phyloP scores from a whole-genome alignment of 2,329 filamentous ascomycete genomes.

The Curvularia sp. region DNA sequence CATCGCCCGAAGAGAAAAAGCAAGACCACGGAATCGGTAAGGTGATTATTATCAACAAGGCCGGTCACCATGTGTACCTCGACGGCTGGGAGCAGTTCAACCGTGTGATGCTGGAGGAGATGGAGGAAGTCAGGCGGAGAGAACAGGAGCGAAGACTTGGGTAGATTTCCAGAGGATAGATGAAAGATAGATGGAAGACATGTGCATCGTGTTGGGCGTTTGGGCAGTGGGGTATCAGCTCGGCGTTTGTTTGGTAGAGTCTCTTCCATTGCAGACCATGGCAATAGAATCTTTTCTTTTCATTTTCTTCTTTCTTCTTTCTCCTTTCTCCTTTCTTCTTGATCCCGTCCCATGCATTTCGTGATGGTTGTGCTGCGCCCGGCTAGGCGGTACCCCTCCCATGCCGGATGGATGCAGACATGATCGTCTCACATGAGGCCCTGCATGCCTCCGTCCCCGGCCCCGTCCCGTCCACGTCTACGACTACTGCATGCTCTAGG shows the following conservation, averaged over 20 bases:
- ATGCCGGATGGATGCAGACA: conserved; percentile 1
- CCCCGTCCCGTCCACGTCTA: conserved; percentile 11
- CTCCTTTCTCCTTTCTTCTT: neutral
- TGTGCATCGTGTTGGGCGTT: conserved; percentile 15
- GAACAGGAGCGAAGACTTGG: conserved; percentile 30
- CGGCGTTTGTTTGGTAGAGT: neutral
- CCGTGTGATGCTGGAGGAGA: conserved; percentile 68
- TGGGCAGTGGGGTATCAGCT: neutral
- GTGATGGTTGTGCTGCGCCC: neutral
- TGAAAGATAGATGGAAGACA: neutral
- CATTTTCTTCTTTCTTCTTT: too few species aligned
- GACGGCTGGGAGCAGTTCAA: conserved; percentile 77
- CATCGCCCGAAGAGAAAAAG: conserved; percentile 70
- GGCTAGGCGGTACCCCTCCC: conserved; percentile 10
- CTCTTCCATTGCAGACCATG: conserved; percentile 4
- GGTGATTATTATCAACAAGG: conserved; percentile 77
- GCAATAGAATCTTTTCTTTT: neutral
- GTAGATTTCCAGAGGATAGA: conserved; percentile 1
- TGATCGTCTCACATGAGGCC: conserved; percentile 17
- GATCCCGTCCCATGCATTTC: neutral
- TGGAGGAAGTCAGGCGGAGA: conserved; percentile 65
- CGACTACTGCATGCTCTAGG: conserved; percentile 15
- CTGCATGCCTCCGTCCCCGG: conserved; percentile 13
- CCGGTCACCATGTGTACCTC: conserved; percentile 76
- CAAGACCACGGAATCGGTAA: conserved; percentile 81